Evolutionary conservation across 306 rosid species (phyloP), one percentile per base, ranked within the genome.

Genomic region (Dicorynia guianensis): DNA sequence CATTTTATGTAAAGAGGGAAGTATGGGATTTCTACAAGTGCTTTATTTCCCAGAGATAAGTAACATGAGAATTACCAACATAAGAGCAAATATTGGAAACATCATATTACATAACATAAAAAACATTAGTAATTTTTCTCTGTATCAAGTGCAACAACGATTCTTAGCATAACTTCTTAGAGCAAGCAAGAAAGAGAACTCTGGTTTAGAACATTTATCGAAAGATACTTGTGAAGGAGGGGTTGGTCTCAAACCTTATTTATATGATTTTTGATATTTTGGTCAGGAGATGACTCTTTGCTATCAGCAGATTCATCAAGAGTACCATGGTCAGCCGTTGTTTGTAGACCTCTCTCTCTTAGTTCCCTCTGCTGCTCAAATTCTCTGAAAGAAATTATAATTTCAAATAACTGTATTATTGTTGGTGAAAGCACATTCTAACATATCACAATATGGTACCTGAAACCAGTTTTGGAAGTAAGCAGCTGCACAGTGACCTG

Each of bases 311-410:
- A 85, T 79, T 81, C 91, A 72, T 89, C 89, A 49, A 77, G 88
- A 74, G 83, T 78, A 47, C 84, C 82, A 72, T 86, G 97, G 70
- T 88, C 97, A 54, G 98, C 83, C 58, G 91, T 83, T 56, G 95
- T 75, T 76, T 79, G 93, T n/a, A 92, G 88, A 67, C 98, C 98
- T 66, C 80, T 92, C 89, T 96, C 99, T 80, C 97, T 85, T 68
- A 89, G 98, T 86, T 96, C 99, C 86, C 99, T 92, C 81, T 96
- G 99, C 80, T 86, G 99, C 87, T 96, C 99, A 85, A 96, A 96
- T 85, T 96, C 99, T 86, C 99, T 96, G 88, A 78, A 86, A 87
- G 66, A 68, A 79, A 56, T 49, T 73, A 64, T 43, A 74, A 80
- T 65, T 52, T 79, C 64, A 74, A 70, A 71, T 86, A 60, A 83